A percentile compares a stretch with the other conserved stretches of the same genome.
Evolutionary conservation across 306 rosid species (phyloP).

Genomic region (Acacia confusa): DNA sequence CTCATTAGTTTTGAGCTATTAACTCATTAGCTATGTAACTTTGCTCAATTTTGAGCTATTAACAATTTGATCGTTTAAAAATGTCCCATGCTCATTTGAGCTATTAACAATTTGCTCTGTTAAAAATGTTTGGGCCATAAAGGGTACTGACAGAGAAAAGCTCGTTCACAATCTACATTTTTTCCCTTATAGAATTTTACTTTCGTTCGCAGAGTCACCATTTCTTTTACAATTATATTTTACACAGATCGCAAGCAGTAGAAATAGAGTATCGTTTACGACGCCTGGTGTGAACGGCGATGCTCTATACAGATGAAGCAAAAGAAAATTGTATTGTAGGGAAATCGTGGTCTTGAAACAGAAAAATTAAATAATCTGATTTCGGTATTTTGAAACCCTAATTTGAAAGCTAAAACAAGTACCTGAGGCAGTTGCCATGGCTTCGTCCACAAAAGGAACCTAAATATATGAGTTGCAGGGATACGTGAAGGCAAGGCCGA

Average conservation of each 20-base stretch:
- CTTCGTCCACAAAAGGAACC: background rate
- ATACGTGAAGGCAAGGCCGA: background rate
- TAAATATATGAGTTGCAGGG: background rate
- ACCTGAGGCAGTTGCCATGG: constrained; percentile 36
- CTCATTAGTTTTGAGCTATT: too few species aligned
- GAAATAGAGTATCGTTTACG: background rate
- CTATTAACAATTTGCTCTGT: too few species aligned
- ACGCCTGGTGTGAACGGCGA: background rate
- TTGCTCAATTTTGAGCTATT: too few species aligned
- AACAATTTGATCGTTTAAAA: too few species aligned
- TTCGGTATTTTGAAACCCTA: constrained; percentile 7
- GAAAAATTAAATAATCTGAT: background rate
- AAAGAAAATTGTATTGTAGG: background rate
- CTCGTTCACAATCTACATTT: too few species aligned
- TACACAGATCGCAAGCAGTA: background rate
- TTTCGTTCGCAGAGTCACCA: background rate
- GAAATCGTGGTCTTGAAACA: background rate
- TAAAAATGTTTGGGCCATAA: too few species aligned
- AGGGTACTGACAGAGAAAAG: too few species aligned
- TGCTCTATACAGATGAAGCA: background rate
- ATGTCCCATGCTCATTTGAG: too few species aligned
- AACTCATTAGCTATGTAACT: too few species aligned
- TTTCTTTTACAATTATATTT: background rate
- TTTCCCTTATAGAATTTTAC: background rate
- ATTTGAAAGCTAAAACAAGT: background rate